Evolutionary conservation across 257 asterid species (phyloP).

Genomic region (Avicennia marina): DNA sequence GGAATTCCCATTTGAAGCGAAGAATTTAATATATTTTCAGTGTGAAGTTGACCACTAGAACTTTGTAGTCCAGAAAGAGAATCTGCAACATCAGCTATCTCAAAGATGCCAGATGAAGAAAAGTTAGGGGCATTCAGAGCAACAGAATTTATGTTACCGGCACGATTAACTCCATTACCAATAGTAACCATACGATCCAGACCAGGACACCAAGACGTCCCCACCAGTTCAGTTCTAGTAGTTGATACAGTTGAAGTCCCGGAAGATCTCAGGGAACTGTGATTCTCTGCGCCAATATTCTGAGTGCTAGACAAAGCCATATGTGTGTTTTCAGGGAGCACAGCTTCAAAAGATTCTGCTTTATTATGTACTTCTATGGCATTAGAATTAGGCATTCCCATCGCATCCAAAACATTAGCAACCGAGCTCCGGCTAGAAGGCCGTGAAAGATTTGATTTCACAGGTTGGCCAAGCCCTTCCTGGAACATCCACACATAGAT

Average conservation of each 20-base stretch:
- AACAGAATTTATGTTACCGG: conserved; percentile 26
- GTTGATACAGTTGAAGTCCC: conserved; percentile 18
- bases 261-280: conserved; percentile 24
- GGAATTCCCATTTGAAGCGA: conserved; percentile 36
- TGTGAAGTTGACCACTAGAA: conserved; percentile 31
- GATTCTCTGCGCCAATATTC: conserved; percentile 20
- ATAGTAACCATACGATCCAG: conserved; percentile 17
- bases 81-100: conserved; percentile 43
- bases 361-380: conserved; percentile 25
- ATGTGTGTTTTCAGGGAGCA: conserved; percentile 21
- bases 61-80: conserved; percentile 46
- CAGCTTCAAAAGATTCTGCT: conserved; percentile 27
- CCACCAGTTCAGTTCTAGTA: conserved; percentile 20
- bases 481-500: conserved; percentile 32
- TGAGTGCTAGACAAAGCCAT: conserved; percentile 22
- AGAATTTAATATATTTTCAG: conserved; percentile 31
- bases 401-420: conserved; percentile 24
- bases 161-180: conserved; percentile 27
- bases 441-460: conserved; percentile 40
- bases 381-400: conserved; percentile 18
- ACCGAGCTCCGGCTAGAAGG: conserved; percentile 51
- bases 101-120: conserved; percentile 42
- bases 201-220: conserved; percentile 30
- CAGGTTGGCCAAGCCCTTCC: conserved; percentile 56
- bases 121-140: conserved; percentile 24